phyloP scores from a whole-genome alignment of 2,329 filamentous ascomycete species.

The Albifimbria verrucaria region DNA sequence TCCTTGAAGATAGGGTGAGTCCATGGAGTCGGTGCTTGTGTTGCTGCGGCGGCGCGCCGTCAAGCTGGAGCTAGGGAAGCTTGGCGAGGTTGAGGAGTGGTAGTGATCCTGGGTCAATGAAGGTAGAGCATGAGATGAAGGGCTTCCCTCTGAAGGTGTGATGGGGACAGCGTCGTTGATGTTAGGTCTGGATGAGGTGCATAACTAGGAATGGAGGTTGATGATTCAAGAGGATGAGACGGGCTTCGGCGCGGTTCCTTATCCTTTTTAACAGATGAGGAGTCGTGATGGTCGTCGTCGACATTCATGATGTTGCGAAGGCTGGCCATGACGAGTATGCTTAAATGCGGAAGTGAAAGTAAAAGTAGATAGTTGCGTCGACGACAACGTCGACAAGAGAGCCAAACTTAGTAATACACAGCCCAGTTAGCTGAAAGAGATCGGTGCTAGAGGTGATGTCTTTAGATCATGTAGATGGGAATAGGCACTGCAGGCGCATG shows the following conservation, averaged over 20 bases:
- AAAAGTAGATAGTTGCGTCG: conserved; percentile 25
- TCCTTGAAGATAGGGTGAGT: conserved; percentile 28
- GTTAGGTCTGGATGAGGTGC: conserved; percentile 32
- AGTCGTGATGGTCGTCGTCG: conserved; percentile 44
- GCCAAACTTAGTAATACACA: conserved; percentile 47
- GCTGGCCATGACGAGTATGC: conserved; percentile 47
- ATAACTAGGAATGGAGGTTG: conserved; percentile 36
- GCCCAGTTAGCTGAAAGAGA: conserved; percentile 34
- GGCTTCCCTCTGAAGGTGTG: conserved; percentile 31
- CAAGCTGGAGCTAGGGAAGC: conserved; percentile 20
- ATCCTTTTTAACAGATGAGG: conserved; percentile 43
- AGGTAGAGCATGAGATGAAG: conserved; percentile 23
- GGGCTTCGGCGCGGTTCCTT: conserved; percentile 34
- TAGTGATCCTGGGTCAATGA: conserved; percentile 18
- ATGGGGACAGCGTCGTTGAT: conserved; percentile 22
- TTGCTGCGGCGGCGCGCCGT: conserved; percentile 36
- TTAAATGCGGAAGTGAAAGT: conserved; percentile 37
- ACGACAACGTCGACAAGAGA: conserved; percentile 20
- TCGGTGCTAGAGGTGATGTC: conserved; percentile 20
- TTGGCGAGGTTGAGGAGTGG: conserved; percentile 20
- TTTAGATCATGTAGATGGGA: conserved; percentile 28
- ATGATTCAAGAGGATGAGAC: conserved; percentile 23
- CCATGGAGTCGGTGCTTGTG: conserved; percentile 48
- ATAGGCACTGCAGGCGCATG: conserved; percentile 1
- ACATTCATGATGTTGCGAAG: conserved; percentile 56